Evolutionary conservation across 2,329 filamentous ascomycete genomes (phyloP).

Genomic region (Akanthomyces muscarius): DNA sequence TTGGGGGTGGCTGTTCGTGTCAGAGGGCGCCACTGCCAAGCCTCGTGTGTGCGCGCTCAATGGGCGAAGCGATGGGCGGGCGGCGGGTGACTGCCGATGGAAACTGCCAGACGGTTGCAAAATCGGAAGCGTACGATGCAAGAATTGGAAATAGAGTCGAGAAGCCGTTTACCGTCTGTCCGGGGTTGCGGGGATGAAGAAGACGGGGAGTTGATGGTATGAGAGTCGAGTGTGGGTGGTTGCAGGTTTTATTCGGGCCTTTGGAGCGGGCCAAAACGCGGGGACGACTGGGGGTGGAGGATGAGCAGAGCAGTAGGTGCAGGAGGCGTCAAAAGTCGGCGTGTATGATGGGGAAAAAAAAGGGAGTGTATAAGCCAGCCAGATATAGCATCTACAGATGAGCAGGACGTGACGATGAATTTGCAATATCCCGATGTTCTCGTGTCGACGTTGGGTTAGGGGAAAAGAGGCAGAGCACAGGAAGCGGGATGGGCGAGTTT

Average conservation of each 20-base stretch:
- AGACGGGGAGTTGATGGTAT: neutral
- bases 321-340: neutral
- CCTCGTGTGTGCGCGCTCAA: neutral
- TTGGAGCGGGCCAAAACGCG: constrained; percentile 15
- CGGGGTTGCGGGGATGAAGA: constrained; percentile 10
- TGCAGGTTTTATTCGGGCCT: constrained; percentile 18
- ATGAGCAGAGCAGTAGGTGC: neutral
- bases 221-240: constrained; percentile 1
- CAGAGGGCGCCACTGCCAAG: neutral
- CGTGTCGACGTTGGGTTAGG: too few species aligned
- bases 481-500: too few species aligned
- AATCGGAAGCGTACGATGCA: neutral
- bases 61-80: neutral
- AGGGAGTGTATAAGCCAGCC: neutral
- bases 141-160: neutral
- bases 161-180: neutral
- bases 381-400: too few species aligned
- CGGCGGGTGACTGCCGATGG: neutral
- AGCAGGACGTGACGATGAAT: too few species aligned
- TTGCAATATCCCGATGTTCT: too few species aligned
- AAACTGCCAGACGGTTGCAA: neutral
- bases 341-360: neutral
- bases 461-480: too few species aligned
- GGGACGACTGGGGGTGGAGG: constrained; percentile 6
- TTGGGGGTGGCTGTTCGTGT: neutral